A percentile compares a stretch with the other conserved stretches of the same genome.
phyloP scores from a whole-genome alignment of 306 rosid species.

The Betula pendula region DNA sequence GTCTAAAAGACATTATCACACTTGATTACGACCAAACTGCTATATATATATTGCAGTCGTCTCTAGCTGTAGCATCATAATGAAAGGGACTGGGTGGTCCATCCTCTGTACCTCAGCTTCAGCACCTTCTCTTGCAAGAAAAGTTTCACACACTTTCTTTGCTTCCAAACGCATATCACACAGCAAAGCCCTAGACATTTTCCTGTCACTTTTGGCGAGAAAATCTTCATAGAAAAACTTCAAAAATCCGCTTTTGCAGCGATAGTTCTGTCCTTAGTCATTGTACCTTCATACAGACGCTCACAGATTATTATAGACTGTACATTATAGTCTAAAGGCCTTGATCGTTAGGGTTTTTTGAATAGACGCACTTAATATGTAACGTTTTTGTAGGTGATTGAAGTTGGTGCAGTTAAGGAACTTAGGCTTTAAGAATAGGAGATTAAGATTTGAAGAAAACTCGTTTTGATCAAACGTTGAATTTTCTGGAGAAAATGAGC shows the following conservation, averaged over 20 bases:
- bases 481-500: constrained; percentile 40
- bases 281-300: background rate
- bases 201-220: constrained; percentile 9
- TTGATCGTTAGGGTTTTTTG: constrained; percentile 16
- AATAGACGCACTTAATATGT: background rate
- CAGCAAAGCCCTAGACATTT: constrained; percentile 12
- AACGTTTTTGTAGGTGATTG: background rate
- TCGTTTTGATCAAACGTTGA: background rate
- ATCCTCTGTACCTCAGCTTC: background rate
- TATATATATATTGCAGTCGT: too few relatives aligned
- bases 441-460: constrained; percentile 12
- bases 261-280: background rate
- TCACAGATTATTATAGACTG: background rate
- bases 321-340: constrained; percentile 1
- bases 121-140: constrained; percentile 28
- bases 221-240: constrained; percentile 16
- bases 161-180: constrained; percentile 9
- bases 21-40: too few relatives aligned
- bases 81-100: too few relatives aligned
- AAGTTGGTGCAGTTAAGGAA: background rate
- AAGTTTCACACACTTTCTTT: constrained; percentile 19
- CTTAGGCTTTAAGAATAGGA: background rate
- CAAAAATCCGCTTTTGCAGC: background rate
- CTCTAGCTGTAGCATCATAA: too few relatives aligned
- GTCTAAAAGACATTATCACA: too few relatives aligned